Evolutionary conservation across 768 basidiomycete species (phyloP), one percentile per base, ranked within the genome.

Genomic region (Suillus clintonianus): DNA sequence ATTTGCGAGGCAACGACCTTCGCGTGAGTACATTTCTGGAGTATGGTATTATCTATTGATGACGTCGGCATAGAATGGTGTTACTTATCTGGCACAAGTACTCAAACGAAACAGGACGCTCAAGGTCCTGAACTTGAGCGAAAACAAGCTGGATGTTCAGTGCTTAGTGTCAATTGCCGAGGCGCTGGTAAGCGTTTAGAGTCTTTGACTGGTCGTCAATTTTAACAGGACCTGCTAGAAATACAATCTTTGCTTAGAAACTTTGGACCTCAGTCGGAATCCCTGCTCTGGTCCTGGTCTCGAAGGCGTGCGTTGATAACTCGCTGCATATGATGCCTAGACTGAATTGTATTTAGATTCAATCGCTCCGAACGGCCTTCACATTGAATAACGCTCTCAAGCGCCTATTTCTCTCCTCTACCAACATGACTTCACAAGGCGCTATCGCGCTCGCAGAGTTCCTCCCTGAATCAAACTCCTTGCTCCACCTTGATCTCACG

Each of bases 401-500:
- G 71, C 89, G 97, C 1, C 80, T 99, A 50, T 98, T 97, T 80
- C 84, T 99, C 24, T 91, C 94, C 8, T 87, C 89, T 3, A 97
- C 96, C 0, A 80, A 81, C 5, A 84, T 99, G 71, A 85, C 86
- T 0, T 91, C 92, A 0, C 80, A 89, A 0, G 95, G 95, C 2
- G 96, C 97, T 1, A 99, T 99, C 66, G 91, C 94, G 0, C 85
- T 99, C 2, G 97, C 97, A 3, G 97, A 99, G 74, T 99, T 97
- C 80, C 85, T 99, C 1, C 95, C 96, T 0, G 96, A 99, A 74
- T 89, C 92, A 0, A 85, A 83, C 19, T 91, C 90, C 0, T 82
- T 99, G 5, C 82, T 98, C 0, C 96, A 99, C 74, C 87, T 99
- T 60, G 97, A 98, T 76, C 78, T 97, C 34, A 97, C 95, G 0